A percentile compares a stretch with the other conserved stretches of the same genome.
Conservation (phyloP, 768 basidiomycete species). For the Trametes meyenii region DNA sequence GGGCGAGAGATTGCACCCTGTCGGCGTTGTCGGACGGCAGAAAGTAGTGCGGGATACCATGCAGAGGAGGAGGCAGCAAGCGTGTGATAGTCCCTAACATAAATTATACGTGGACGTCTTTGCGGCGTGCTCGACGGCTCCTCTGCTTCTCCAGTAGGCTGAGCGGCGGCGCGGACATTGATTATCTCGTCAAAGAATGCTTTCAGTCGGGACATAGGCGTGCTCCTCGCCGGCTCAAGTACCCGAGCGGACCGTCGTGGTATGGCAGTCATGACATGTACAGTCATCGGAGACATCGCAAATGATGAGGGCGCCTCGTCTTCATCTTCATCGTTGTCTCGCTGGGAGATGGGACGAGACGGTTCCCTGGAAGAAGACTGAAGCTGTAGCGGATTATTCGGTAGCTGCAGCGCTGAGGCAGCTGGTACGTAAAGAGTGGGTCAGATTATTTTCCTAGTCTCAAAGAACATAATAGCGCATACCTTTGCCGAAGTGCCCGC, state of each 20-base stretch:
- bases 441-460: background rate
- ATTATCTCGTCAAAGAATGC: conserved; percentile 79
- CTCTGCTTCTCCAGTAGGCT: conserved; percentile 30
- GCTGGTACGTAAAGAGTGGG: conserved; percentile 44
- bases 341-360: conserved; percentile 31
- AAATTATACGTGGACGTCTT: conserved; percentile 70
- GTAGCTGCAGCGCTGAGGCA: conserved; percentile 66
- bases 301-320: conserved; percentile 46
- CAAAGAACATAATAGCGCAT: conserved; percentile 13
- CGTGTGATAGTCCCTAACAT: conserved; percentile 80
- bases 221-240: conserved; percentile 31
- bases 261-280: conserved; percentile 46
- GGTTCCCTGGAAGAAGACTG: conserved; percentile 32
- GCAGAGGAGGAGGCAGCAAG: conserved; percentile 69
- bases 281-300: conserved; percentile 47
- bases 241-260: conserved; percentile 19
- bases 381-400: conserved; percentile 79
- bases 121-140: conserved; percentile 26
- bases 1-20: conserved; percentile 63
- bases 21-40: conserved; percentile 77
- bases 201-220: conserved; percentile 50
- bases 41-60: conserved; percentile 83
- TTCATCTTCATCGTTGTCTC: conserved; percentile 49
- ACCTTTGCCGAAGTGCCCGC: conserved; percentile 85
- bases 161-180: conserved; percentile 48